Conservation (phyloP, 1,139 yeast species). For the Hansenula lynferdii region DNA sequence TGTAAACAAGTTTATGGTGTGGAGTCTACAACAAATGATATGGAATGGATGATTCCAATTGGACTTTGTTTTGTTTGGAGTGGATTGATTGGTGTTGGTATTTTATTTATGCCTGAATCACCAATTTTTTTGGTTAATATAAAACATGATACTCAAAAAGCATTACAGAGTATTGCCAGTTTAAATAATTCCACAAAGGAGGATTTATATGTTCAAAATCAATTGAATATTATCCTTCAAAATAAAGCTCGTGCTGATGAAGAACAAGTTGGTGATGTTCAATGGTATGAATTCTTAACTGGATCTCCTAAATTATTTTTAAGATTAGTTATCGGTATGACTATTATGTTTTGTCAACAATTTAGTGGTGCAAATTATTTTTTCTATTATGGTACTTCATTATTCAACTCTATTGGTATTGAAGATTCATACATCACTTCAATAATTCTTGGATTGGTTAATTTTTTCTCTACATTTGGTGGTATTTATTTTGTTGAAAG, state of each 20-base stretch:
- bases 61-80: slow-evolving; percentile 46
- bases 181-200: slow-evolving; percentile 41
- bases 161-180: slow-evolving; percentile 41
- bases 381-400: slow-evolving; percentile 52
- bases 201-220: slow-evolving; percentile 37
- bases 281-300: slow-evolving; percentile 39
- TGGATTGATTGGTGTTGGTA: slow-evolving; percentile 37
- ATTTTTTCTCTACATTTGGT: slow-evolving; percentile 68
- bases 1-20: slow-evolving; percentile 28
- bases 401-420: slow-evolving; percentile 47
- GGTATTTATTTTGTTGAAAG: slow-evolving; percentile 65
- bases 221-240: slow-evolving; percentile 34
- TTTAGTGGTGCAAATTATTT: slow-evolving; percentile 56
- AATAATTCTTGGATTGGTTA: slow-evolving; percentile 68
- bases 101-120: slow-evolving; percentile 47
- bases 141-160: slow-evolving; percentile 24
- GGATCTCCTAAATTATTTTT: slow-evolving; percentile 42
- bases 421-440: slow-evolving; percentile 42
- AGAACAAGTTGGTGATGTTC: slow-evolving; percentile 35
- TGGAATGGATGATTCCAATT: slow-evolving; percentile 45
- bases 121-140: slow-evolving; percentile 41
- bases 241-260: slow-evolving; percentile 5
- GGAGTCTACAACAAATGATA: slow-evolving; percentile 22
- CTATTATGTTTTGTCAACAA: slow-evolving; percentile 54
- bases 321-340: slow-evolving; percentile 47